These are phyloP conservation scores for Pisolithus microcarpus DNA, from an alignment of 768 basidiomycete species.

Conservation along the genomic window DNA sequence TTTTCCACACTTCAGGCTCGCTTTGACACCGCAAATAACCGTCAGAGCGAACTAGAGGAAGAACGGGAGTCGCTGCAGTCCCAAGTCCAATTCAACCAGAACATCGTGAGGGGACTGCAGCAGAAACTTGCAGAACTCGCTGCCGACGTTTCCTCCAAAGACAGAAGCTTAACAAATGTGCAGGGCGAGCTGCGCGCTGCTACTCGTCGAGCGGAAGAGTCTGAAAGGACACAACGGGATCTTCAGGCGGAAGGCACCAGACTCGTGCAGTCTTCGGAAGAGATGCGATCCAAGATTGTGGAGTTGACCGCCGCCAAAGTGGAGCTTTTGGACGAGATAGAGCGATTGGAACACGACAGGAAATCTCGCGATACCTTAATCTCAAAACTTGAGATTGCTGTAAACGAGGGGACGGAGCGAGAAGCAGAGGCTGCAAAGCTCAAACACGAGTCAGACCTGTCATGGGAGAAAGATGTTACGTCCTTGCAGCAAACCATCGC, in stretches of 20 bases:
- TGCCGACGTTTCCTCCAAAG: slow-evolving; percentile 44
- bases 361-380: slow-evolving; percentile 51
- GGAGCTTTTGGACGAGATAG: slow-evolving; percentile 59
- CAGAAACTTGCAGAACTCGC: slow-evolving; percentile 52
- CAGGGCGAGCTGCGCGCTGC: slow-evolving; percentile 64
- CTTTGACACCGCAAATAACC: slow-evolving; percentile 37
- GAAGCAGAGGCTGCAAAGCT: slow-evolving; percentile 40
- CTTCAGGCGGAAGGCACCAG: slow-evolving; percentile 73
- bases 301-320: slow-evolving; percentile 69
- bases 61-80: slow-evolving; percentile 46
- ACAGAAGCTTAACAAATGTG: slow-evolving; percentile 49
- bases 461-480: slow-evolving; percentile 47
- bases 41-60: slow-evolving; percentile 41
- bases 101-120: slow-evolving; percentile 45
- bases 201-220: slow-evolving; percentile 63
- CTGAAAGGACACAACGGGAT: slow-evolving; percentile 62
- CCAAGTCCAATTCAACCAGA: slow-evolving; percentile 40
- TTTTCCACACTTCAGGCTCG: slow-evolving; percentile 35
- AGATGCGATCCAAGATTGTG: slow-evolving; percentile 81
- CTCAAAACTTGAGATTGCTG: slow-evolving; percentile 50
- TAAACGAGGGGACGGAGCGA: slow-evolving; percentile 49
- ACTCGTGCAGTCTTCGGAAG: slow-evolving; percentile 74
- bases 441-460: slow-evolving; percentile 37
- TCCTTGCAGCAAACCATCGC: slow-evolving; percentile 42
- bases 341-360: slow-evolving; percentile 46